Base-by-base conservation (phyloP, 257 asterid genomes). In the Apocynum venetum region DNA sequence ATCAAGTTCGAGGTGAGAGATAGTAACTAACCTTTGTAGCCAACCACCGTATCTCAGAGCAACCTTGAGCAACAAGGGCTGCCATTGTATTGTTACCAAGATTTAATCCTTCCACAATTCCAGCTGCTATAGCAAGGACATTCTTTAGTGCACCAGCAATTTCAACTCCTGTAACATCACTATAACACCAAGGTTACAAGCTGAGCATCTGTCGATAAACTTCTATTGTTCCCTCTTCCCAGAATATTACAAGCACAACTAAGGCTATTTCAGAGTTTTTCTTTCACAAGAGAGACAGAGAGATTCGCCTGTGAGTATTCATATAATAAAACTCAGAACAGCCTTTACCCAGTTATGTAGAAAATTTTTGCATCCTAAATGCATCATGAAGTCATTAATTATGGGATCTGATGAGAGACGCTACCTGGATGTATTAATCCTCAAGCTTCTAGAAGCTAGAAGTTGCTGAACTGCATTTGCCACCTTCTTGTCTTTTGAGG, bases 121-220 rank as follows among this genome's bases (percentile, higher is more conserved):
- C 98, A 69, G 97, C 98, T 55, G 98, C 98, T 82, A 93, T 93
- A 59, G 98, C 98, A 46, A 93, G 92, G 72, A 93, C 98, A 81
- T 93, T 93, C 84, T 93, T 93, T 73, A 93, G 90, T 56, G 98
- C 97, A 89, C 98, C 98, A 75, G 96, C 93, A 86, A 93, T 90
- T 90, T 93, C 98, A 83, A 93, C 96, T 83, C 98, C 98, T 87
- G 91, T 87, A 85, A 93, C 94, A 85, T 93, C 98, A 91, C 98
- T 93, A 96, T 76, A 88, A 83, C 89, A 90, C 82, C 97, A 86
- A 89, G 89, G 93, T 91, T 84, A 89, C 89, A 76, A 47, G 83
- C 81, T 70, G 66, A 74, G 20, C 19, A 49, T 13, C 67, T 8
- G 25, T 61, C 38, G 25, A 70, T 31, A 14, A 36, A 43, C 60